phyloP scores from a whole-genome alignment of 345 rosid genomes.

The Clausena lansium region DNA sequence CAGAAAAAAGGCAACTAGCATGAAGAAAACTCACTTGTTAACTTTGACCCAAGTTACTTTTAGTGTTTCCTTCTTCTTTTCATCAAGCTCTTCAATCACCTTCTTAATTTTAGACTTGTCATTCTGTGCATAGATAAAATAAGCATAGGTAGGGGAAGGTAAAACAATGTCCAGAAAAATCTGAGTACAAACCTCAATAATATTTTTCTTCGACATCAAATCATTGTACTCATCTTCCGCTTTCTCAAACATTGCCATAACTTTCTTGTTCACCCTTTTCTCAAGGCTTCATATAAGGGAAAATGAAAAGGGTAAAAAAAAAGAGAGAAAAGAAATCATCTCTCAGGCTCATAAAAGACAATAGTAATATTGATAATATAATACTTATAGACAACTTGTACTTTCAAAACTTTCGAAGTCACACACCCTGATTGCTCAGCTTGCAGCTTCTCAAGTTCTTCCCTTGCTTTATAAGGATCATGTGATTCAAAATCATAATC shows the following conservation, averaged over 20 bases:
- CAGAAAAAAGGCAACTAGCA: background rate
- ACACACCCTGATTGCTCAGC: conserved; percentile 82
- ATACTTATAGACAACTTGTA: background rate
- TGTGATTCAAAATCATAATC: conserved; percentile 86
- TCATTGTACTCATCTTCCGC: conserved; percentile 96
- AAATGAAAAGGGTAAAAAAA: conserved; percentile 11
- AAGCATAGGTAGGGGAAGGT: conserved; percentile 10
- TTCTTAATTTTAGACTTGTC: conserved; percentile 89
- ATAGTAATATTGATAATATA: background rate
- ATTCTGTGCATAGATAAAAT: conserved; percentile 40
- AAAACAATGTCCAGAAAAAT: conserved; percentile 12
- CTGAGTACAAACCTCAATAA: conserved; percentile 63
- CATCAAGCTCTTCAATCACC: conserved; percentile 95
- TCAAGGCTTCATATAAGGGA: conserved; percentile 53
- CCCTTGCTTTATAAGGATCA: conserved; percentile 74
- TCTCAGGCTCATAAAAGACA: conserved; percentile 5
- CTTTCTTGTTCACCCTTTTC: conserved; percentile 97
- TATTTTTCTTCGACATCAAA: conserved; percentile 78
- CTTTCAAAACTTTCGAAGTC: conserved; percentile 6
- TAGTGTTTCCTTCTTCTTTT: conserved; percentile 93
- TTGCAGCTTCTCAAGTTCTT: conserved; percentile 80
- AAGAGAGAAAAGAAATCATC: conserved; percentile 9
- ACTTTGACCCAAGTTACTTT: conserved; percentile 97
- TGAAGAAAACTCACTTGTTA: conserved; percentile 48
- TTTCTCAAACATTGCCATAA: conserved; percentile 98